These are phyloP conservation scores for Metarhizium guizhouense DNA, from an alignment of 2,329 filamentous ascomycete species.

Conservation along the genomic window DNA sequence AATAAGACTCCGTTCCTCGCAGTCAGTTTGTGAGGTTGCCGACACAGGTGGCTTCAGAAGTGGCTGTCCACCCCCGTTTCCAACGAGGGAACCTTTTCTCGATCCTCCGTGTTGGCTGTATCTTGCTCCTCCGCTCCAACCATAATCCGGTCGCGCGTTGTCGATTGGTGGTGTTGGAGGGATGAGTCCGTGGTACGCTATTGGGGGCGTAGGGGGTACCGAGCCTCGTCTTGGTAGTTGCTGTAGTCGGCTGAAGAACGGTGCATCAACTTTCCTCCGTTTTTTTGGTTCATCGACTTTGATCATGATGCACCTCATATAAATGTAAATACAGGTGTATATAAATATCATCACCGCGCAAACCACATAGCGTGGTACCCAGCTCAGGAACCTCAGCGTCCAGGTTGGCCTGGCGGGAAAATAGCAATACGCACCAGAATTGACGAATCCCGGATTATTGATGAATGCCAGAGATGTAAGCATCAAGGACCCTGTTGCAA, in stretches of 20 bases:
- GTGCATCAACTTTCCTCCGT: neutral
- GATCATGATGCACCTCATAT: constrained; percentile 42
- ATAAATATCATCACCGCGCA: constrained; percentile 54
- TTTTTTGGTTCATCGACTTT: constrained; percentile 23
- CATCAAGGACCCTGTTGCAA: constrained; percentile 47
- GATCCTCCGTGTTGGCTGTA: neutral
- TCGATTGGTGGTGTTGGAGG: constrained; percentile 16
- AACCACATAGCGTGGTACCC: constrained; percentile 66
- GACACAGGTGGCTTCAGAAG: neutral
- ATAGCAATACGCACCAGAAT: constrained; percentile 60
- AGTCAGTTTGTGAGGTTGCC: neutral
- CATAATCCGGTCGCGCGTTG: constrained; percentile 9
- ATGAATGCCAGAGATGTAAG: constrained; percentile 57
- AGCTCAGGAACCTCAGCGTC: constrained; percentile 59
- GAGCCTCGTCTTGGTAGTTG: constrained; percentile 1
- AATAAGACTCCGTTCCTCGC: neutral
- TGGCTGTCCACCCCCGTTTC: neutral
- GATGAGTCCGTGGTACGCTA: constrained; percentile 24
- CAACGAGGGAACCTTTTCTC: neutral
- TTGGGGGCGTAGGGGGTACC: constrained; percentile 20
- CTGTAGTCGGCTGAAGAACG: constrained; percentile 6
- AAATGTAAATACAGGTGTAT: constrained; percentile 61
- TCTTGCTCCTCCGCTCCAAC: neutral
- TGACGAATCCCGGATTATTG: constrained; percentile 47
- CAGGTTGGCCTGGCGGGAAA: constrained; percentile 58